A percentile compares a stretch with the other conserved stretches of the same genome.
These are phyloP conservation scores for Kwoniella pini DNA, from an alignment of 768 basidiomycete species.

Conservation along the genomic window DNA sequence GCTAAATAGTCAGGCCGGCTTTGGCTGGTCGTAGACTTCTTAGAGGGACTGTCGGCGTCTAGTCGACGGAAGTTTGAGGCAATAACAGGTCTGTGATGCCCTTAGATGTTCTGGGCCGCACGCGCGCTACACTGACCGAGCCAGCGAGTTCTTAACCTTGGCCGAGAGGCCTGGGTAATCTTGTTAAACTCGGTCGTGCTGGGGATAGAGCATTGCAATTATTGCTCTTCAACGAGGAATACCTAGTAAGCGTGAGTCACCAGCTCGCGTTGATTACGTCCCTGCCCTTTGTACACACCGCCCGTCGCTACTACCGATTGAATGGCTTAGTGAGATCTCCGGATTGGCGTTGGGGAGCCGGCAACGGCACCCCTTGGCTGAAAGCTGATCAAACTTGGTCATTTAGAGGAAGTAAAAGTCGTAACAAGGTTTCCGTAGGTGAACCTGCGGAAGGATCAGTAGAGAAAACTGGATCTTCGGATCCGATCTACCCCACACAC, in stretches of 20 bases:
- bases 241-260: conserved; percentile 85
- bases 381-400: conserved; percentile 76
- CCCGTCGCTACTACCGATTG: conserved; percentile 89
- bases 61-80: conserved; percentile 83
- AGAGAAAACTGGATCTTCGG: conserved; percentile 25
- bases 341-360: conserved; percentile 70
- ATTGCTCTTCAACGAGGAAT: conserved; percentile 90
- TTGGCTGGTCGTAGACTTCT: conserved; percentile 75
- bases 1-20: conserved; percentile 83
- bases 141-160: conserved; percentile 77
- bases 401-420: conserved; percentile 84
- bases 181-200: conserved; percentile 77
- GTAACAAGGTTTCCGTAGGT: conserved; percentile 80
- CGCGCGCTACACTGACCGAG: conserved; percentile 85
- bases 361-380: conserved; percentile 61
- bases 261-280: conserved; percentile 86
- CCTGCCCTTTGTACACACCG: conserved; percentile 89
- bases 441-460: conserved; percentile 81
- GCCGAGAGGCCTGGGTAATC: conserved; percentile 74
- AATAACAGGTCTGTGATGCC: conserved; percentile 90
- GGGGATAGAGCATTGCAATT: conserved; percentile 89
- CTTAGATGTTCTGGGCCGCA: conserved; percentile 88
- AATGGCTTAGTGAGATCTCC: conserved; percentile 86
- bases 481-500: conserved; percentile 55
- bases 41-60: conserved; percentile 81